These are phyloP conservation scores for Bromus sterilis DNA, from an alignment of 176 grass and related monocot genomes.

Conservation along the genomic window DNA sequence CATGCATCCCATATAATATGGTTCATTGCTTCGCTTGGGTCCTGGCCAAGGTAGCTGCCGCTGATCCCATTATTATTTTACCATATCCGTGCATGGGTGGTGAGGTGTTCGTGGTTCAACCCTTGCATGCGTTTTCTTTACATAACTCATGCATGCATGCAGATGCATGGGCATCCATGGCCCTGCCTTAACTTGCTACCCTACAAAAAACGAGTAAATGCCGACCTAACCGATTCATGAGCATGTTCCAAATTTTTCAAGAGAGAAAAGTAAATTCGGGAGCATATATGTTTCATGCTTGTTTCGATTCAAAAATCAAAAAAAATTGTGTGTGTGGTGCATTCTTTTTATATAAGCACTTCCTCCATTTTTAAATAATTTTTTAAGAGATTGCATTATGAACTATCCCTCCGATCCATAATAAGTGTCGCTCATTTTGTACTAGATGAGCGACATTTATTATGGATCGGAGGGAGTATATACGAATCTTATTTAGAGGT, in stretches of 20 bases:
- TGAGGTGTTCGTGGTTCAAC: neutral
- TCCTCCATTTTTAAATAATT: no score
- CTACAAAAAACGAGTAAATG: constrained; percentile 37
- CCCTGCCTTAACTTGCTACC: constrained; percentile 16
- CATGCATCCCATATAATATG: neutral
- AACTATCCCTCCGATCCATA: no score
- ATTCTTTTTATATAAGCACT: no score
- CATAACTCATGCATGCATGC: neutral
- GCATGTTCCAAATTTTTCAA: constrained; percentile 3
- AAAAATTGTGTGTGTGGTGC: neutral
- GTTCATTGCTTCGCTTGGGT: constrained; percentile 3
- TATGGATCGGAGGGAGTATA: no score
- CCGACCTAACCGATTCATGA: constrained; percentile 36
- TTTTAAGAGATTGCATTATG: no score
- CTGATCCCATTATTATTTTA: constrained; percentile 24
- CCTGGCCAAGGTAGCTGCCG: constrained; percentile 6
- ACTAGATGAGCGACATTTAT: no score
- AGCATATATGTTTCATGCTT: constrained; percentile 13
- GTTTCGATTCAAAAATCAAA: neutral
- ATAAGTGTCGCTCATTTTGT: no score
- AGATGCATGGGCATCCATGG: constrained; percentile 1
- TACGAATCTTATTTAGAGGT: no score
- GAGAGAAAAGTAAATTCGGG: neutral
- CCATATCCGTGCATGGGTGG: constrained; percentile 16
- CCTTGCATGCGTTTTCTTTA: neutral